phyloP scores from a whole-genome alignment of 495 filamentous ascomycete species.

The Thozetella sp. region DNA sequence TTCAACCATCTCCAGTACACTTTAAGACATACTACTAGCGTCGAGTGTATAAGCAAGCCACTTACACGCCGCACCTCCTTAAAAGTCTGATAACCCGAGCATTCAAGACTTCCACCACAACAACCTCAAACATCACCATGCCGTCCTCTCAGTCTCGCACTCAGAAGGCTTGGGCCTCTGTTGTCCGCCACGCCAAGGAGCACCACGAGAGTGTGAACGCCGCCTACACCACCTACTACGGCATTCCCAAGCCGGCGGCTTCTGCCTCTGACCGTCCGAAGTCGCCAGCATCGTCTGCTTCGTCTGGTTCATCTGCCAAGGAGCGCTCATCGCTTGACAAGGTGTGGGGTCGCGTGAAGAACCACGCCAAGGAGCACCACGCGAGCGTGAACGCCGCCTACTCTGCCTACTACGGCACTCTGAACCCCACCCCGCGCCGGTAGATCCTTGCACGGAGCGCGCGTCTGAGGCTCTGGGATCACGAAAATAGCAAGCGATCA shows the following conservation, averaged over 20 bases:
- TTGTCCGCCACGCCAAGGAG: neutral
- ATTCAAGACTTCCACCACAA: neutral
- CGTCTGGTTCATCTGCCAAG: neutral
- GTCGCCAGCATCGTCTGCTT: neutral
- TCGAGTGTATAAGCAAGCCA: too few species aligned
- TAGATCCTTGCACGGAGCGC: neutral
- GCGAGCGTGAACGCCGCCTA: neutral
- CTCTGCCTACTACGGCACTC: neutral
- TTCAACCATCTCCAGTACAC: too few species aligned
- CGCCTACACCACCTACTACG: neutral
- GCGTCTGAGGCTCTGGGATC: too few species aligned
- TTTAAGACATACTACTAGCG: too few species aligned
- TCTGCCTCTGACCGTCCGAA: neutral
- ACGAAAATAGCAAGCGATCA: too few species aligned
- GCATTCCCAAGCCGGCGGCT: neutral
- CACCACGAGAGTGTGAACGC: neutral
- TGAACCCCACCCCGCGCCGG: neutral
- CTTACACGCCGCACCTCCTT: too few species aligned
- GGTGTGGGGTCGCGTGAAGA: neutral
- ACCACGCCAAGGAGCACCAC: constrained; percentile 2
- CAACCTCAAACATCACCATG: neutral
- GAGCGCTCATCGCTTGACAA: neutral
- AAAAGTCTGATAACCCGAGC: neutral
- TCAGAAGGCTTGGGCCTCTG: neutral
- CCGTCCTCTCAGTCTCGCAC: neutral